phyloP scores from a whole-genome alignment of 116 monocot species.

The Thalassia testudinum region DNA sequence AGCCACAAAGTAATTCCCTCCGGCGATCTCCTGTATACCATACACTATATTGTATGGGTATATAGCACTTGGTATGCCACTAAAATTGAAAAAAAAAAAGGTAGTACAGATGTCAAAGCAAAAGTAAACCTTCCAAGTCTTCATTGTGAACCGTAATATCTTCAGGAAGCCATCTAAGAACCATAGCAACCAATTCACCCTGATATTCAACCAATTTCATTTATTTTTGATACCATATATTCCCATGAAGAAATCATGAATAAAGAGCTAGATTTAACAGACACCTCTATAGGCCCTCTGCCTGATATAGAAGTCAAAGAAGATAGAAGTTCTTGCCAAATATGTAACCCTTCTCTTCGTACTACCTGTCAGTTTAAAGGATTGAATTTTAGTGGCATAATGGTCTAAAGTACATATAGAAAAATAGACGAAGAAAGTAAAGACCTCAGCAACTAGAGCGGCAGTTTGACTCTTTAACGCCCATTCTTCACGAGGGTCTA shows the following conservation, averaged over 20 bases:
- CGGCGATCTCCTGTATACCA: slow-evolving; percentile 65
- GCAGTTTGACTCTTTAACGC: slow-evolving; percentile 91
- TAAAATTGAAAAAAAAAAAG: too few species aligned
- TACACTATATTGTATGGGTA: too few species aligned
- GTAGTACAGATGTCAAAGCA: background rate
- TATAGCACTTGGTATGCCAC: too few species aligned
- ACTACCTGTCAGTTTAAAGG: slow-evolving; percentile 35
- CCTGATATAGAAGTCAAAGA: slow-evolving; percentile 61
- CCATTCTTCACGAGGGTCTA: slow-evolving; percentile 70
- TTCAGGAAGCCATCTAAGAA: slow-evolving; percentile 98
- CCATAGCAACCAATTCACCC: slow-evolving; percentile 95
- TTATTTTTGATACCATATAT: too few species aligned
- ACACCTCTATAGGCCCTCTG: slow-evolving; percentile 84
- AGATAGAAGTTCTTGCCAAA: slow-evolving; percentile 77
- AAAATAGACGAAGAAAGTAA: background rate
- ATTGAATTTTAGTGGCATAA: background rate
- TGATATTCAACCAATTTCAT: slow-evolving; percentile 3
- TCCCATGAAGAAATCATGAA: too few species aligned
- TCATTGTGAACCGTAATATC: slow-evolving; percentile 99
- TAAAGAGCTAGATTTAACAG: background rate
- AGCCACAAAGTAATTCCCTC: slow-evolving; percentile 64
- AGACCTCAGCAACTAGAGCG: slow-evolving; percentile 88
- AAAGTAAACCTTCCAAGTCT: slow-evolving; percentile 76
- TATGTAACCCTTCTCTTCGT: slow-evolving; percentile 64
- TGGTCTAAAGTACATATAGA: background rate